Percentiles rank a stretch among this genome's conserved stretches.
phyloP scores from a whole-genome alignment of 1,284 basidiomycete genomes.

The Lentinus polychrous region DNA sequence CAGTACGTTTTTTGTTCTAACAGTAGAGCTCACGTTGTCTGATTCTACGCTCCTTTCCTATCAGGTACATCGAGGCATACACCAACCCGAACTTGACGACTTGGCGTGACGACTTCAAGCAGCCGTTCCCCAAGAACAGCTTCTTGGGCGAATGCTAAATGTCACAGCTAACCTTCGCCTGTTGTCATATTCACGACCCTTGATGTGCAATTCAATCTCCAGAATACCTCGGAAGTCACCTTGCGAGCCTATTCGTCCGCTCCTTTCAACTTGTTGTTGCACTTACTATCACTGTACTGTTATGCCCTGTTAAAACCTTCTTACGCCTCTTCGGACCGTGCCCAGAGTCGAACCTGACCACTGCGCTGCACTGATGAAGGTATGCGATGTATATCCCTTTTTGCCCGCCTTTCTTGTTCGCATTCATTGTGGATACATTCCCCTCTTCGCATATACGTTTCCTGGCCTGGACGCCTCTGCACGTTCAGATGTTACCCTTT shows the following conservation, averaged over 20 bases:
- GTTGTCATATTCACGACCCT: neutral
- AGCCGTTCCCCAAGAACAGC: constrained; percentile 56
- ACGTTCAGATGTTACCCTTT: no score
- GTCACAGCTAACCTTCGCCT: no score
- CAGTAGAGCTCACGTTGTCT: neutral
- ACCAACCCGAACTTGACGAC: constrained; percentile 36
- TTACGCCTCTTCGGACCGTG: no score
- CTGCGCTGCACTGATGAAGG: no score
- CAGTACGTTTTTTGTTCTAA: constrained; percentile 35
- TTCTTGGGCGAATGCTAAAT: constrained; percentile 46
- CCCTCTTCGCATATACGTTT: no score
- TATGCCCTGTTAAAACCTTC: neutral
- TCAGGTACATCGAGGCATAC: constrained; percentile 33
- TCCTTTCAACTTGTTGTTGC: neutral
- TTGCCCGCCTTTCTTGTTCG: no score
- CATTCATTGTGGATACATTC: no score
- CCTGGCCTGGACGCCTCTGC: no score
- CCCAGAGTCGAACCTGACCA: no score
- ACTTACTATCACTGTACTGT: neutral
- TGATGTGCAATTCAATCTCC: neutral
- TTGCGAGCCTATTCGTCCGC: neutral
- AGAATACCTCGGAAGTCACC: neutral
- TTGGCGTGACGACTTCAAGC: constrained; percentile 44
- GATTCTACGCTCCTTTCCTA: neutral
- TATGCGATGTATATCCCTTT: no score